These are phyloP conservation scores for Cladophialophora psammophila DNA, from an alignment of 2,329 filamentous ascomycete genomes.

Conservation along the genomic window DNA sequence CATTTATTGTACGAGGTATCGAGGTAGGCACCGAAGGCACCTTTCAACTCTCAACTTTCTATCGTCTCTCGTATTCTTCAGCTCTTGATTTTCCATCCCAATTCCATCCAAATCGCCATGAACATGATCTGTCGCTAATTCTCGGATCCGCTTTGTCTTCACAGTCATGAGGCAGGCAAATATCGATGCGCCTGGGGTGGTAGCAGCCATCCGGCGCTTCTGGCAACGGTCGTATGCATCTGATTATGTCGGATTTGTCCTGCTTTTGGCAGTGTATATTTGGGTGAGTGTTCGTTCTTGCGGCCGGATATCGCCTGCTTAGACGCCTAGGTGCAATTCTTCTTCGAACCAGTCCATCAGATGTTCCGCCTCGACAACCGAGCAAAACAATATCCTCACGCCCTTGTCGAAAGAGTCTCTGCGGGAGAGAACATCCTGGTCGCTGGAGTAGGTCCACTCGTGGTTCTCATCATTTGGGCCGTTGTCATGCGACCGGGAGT, in stretches of 20 bases:
- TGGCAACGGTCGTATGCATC: conserved; percentile 79
- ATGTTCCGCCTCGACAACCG: conserved; percentile 91
- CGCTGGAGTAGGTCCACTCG: conserved; percentile 74
- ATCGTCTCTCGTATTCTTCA: neutral
- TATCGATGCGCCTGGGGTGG: conserved; percentile 45
- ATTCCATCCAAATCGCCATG: neutral
- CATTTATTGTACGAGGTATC: neutral
- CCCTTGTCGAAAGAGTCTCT: conserved; percentile 80
- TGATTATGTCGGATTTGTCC: conserved; percentile 81
- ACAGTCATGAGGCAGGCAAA: conserved; percentile 20
- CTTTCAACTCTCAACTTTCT: neutral
- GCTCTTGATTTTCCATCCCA: neutral
- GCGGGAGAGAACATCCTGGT: conserved; percentile 78
- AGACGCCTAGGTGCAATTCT: conserved; percentile 68
- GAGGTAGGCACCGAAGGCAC: no score
- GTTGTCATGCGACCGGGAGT: conserved; percentile 65
- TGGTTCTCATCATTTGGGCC: conserved; percentile 71
- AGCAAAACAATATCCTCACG: conserved; percentile 84
- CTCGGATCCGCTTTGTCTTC: neutral
- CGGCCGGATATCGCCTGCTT: conserved; percentile 6
- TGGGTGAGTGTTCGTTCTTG: conserved; percentile 23
- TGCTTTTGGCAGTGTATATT: conserved; percentile 73
- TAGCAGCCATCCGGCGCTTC: conserved; percentile 60
- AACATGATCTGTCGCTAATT: conserved; percentile 1
- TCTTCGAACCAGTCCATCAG: conserved; percentile 87